Percentiles rank a stretch among this genome's conserved stretches.
These are phyloP conservation scores for Globisporangium solare DNA, from an alignment of 352 stramenopile species.

Conservation along the genomic window DNA sequence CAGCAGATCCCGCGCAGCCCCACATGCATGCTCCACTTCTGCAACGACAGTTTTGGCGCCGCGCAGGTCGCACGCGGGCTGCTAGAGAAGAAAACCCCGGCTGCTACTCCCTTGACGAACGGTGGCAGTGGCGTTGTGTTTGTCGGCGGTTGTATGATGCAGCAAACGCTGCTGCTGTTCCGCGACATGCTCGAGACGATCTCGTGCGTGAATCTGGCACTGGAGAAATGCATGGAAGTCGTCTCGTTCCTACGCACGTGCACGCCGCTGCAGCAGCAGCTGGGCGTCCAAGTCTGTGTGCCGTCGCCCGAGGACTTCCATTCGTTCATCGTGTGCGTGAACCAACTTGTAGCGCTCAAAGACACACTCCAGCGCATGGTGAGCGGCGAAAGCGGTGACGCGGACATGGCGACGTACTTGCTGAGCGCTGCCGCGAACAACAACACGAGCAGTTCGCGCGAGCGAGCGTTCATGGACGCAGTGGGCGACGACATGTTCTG, in stretches of 20 bases:
- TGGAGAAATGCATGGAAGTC: slow-evolving; percentile 23
- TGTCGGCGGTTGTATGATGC: slow-evolving; percentile 27
- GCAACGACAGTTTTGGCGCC: slow-evolving; percentile 21
- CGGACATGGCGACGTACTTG: neutral
- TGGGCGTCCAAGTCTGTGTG: neutral
- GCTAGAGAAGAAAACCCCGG: slow-evolving; percentile 2
- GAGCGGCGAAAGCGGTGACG: neutral
- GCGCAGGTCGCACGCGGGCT: neutral
- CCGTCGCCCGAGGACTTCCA: slow-evolving; percentile 13
- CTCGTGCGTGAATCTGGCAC: slow-evolving; percentile 11
- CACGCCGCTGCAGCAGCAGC: slow-evolving; percentile 2
- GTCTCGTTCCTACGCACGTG: slow-evolving; percentile 7
- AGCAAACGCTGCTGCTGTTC: slow-evolving; percentile 23
- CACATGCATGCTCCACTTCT: slow-evolving; percentile 23
- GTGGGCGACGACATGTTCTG: slow-evolving; percentile 25
- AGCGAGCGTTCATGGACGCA: neutral
- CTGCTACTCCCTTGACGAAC: neutral
- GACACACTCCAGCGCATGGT: slow-evolving; percentile 5
- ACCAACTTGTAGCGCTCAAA: slow-evolving; percentile 15
- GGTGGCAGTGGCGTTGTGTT: slow-evolving; percentile 6
- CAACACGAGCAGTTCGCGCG: neutral
- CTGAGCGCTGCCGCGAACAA: neutral
- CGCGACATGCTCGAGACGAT: slow-evolving; percentile 18
- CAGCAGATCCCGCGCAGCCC: slow-evolving; percentile 12
- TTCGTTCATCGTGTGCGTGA: slow-evolving; percentile 19